Evolutionary conservation across 441 rosid species (phyloP).

Genomic region (Bocquillonia castaneifolia): DNA sequence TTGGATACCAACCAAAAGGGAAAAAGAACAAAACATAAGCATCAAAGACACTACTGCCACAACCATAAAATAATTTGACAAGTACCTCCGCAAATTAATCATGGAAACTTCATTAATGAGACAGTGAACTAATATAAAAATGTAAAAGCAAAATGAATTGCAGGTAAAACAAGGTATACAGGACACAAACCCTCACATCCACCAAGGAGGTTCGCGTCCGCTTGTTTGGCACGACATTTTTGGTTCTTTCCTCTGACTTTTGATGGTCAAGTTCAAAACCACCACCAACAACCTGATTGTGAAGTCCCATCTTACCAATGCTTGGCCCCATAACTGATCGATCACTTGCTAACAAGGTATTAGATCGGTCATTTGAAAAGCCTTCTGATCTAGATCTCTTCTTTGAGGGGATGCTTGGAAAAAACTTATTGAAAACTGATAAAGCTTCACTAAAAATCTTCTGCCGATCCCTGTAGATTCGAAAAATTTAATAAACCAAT

Average conservation of each 20-base stretch:
- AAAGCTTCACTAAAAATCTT: slow-evolving; percentile 78
- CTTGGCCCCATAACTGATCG: slow-evolving; percentile 54
- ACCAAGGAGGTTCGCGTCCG: slow-evolving; percentile 91
- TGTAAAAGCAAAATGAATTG: neutral
- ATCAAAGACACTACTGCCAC: neutral
- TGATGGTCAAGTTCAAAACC: slow-evolving; percentile 74
- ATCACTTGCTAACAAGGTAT: slow-evolving; percentile 50
- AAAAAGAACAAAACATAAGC: neutral
- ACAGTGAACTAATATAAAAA: slow-evolving; percentile 8
- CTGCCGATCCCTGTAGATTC: slow-evolving; percentile 72
- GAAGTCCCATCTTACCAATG: slow-evolving; percentile 69
- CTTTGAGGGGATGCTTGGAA: slow-evolving; percentile 74
- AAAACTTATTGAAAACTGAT: slow-evolving; percentile 71
- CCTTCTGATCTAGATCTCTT: slow-evolving; percentile 85
- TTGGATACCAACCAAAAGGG: neutral
- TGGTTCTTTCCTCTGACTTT: slow-evolving; percentile 68
- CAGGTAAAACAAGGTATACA: slow-evolving; percentile 16
- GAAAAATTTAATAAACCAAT: slow-evolving; percentile 31
- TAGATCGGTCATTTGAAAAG: slow-evolving; percentile 51
- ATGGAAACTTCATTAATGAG: neutral
- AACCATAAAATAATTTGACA: neutral
- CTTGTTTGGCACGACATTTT: slow-evolving; percentile 66
- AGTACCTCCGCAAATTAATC: neutral
- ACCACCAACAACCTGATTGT: slow-evolving; percentile 50
- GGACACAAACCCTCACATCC: slow-evolving; percentile 59